These are phyloP conservation scores for Pharnaceum exiguum DNA, from an alignment of 148 eudicot species.

Conservation along the genomic window DNA sequence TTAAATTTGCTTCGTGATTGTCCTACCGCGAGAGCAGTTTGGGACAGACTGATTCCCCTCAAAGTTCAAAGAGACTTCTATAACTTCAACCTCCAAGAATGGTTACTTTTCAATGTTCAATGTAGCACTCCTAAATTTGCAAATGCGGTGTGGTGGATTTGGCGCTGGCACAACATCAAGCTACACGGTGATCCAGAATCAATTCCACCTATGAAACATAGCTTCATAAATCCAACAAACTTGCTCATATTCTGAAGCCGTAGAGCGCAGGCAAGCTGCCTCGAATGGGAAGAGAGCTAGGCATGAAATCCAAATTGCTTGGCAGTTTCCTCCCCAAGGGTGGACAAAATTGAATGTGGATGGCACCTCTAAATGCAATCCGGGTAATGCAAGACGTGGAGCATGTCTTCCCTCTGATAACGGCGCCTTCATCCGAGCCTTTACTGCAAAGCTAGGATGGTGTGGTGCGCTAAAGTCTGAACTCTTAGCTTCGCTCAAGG, in stretches of 20 bases:
- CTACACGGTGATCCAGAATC: not conserved
- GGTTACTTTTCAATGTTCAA: not conserved
- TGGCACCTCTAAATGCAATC: not conserved
- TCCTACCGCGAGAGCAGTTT: not conserved
- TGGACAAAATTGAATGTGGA: not conserved
- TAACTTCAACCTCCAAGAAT: too few relatives aligned
- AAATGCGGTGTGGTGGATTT: not conserved
- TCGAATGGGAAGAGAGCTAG: not conserved
- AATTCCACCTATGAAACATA: not conserved
- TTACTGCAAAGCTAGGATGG: not conserved
- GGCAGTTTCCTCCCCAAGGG: not conserved
- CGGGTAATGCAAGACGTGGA: not conserved
- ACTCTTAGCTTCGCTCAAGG: not conserved
- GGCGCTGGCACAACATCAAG: not conserved
- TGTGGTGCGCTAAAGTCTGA: not conserved
- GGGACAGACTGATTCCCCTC: too few relatives aligned
- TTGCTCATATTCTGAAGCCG: not conserved
- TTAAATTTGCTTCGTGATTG: not conserved
- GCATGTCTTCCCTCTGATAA: not conserved
- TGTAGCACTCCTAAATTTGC: not conserved
- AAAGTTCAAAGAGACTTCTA: too few relatives aligned
- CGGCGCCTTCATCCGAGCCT: not conserved
- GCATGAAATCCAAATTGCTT: too few relatives aligned
- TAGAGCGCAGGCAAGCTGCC: not conserved
- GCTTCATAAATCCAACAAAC: not conserved